Conservation (phyloP, 495 filamentous ascomycete genomes). For the Cryomyces minteri region DNA sequence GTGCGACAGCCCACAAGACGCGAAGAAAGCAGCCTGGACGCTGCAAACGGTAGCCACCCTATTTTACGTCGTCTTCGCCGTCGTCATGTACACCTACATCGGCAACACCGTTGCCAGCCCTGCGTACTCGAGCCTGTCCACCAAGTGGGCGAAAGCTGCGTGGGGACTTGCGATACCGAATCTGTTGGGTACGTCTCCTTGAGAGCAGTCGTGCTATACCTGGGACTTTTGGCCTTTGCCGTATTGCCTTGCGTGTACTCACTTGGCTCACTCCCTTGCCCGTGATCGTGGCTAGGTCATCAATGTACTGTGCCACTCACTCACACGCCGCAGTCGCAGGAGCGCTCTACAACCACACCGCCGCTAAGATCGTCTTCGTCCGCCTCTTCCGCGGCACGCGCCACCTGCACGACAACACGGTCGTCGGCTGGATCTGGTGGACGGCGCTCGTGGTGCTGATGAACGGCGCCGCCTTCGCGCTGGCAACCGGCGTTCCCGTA, state of each 20-base stretch:
- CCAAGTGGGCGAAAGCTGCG: slow-evolving; percentile 29
- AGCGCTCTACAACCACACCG: slow-evolving; percentile 32
- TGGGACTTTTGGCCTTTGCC: too few species aligned
- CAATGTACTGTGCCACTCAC: too few species aligned
- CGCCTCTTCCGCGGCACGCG: slow-evolving; percentile 26
- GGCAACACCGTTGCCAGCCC: slow-evolving; percentile 30
- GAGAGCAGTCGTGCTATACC: too few species aligned
- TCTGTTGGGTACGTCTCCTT: slow-evolving; percentile 11
- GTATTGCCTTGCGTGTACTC: too few species aligned
- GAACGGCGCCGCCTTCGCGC: slow-evolving; percentile 28
- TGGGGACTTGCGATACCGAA: slow-evolving; percentile 29
- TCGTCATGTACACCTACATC: slow-evolving; percentile 30
- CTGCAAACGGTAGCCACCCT: slow-evolving; percentile 26
- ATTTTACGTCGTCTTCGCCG: slow-evolving; percentile 34
- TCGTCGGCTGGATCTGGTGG: slow-evolving; percentile 32
- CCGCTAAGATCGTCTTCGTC: slow-evolving; percentile 30
- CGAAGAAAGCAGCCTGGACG: slow-evolving; percentile 32
- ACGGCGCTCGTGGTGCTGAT: slow-evolving; percentile 23
- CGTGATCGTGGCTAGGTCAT: too few species aligned
- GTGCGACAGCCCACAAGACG: slow-evolving; percentile 25
- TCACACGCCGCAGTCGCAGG: slow-evolving; percentile 21
- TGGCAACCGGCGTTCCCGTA: slow-evolving; percentile 29
- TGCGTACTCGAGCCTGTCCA: slow-evolving; percentile 29
- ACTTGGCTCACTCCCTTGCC: too few species aligned
- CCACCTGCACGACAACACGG: slow-evolving; percentile 30